Evolutionary conservation across 495 filamentous ascomycete genomes (phyloP).

Genomic region (Penicillium roqueforti): DNA sequence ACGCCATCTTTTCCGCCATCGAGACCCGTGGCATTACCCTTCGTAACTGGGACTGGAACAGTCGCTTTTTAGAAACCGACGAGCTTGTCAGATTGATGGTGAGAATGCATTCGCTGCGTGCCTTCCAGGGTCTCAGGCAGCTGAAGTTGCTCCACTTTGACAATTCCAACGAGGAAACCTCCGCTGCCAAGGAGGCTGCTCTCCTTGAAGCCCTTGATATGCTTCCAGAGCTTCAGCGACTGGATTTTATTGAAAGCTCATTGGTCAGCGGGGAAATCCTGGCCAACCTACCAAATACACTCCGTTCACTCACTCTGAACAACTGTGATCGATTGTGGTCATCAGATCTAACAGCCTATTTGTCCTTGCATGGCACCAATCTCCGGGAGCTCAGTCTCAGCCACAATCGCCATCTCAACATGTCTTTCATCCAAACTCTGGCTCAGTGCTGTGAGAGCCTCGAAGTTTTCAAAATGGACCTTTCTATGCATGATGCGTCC

Average conservation of each 20-base stretch:
- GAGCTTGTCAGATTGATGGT: slow-evolving; percentile 48
- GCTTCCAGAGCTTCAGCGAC: slow-evolving; percentile 56
- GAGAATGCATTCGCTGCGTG: slow-evolving; percentile 49
- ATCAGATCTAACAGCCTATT: slow-evolving; percentile 52
- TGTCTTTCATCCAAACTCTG: slow-evolving; percentile 64
- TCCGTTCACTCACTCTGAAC: slow-evolving; percentile 63
- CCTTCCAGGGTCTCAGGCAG: slow-evolving; percentile 57
- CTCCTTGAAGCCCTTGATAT: slow-evolving; percentile 54
- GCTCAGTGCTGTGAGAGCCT: slow-evolving; percentile 61
- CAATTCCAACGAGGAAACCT: slow-evolving; percentile 12
- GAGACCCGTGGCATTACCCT: slow-evolving; percentile 45
- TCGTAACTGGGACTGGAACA: slow-evolving; percentile 74
- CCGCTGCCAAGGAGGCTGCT: slow-evolving; percentile 36
- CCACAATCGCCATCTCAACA: slow-evolving; percentile 71
- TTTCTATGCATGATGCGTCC: slow-evolving; percentile 60
- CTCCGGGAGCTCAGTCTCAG: slow-evolving; percentile 63
- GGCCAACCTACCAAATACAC: slow-evolving; percentile 54
- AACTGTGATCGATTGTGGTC: slow-evolving; percentile 70
- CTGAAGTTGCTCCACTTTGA: slow-evolving; percentile 61
- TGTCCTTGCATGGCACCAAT: slow-evolving; percentile 56
- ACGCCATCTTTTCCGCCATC: slow-evolving; percentile 54
- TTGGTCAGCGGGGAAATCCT: slow-evolving; percentile 59
- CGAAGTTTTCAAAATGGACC: slow-evolving; percentile 65
- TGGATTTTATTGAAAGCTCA: slow-evolving; percentile 65
- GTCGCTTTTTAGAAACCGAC: slow-evolving; percentile 52